Percentiles rank a stretch among this genome's conserved stretches.
Conservation (phyloP, 2,329 filamentous ascomycete genomes). For the Aspergillus ustus region DNA sequence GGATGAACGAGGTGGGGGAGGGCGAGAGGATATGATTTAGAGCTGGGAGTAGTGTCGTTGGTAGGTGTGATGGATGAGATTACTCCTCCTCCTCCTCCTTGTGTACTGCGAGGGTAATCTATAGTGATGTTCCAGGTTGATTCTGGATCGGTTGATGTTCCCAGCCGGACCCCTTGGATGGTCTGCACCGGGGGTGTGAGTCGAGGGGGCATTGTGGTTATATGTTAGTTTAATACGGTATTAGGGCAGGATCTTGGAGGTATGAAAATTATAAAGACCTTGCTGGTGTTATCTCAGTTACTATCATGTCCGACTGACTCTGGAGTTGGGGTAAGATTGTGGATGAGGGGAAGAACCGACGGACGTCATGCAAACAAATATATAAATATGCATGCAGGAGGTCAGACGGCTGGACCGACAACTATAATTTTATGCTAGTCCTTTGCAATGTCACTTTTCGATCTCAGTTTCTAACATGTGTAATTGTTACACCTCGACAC, state of each 20-base stretch:
- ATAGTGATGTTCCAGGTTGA: slow-evolving; percentile 41
- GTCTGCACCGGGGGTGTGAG: slow-evolving; percentile 20
- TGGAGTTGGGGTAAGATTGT: not conserved
- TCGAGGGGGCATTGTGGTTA: slow-evolving; percentile 16
- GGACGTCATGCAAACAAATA: not conserved
- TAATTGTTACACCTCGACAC: not conserved
- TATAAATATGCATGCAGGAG: not conserved
- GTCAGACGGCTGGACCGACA: not conserved
- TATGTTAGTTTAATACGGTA: not conserved
- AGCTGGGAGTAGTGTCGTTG: slow-evolving; percentile 21
- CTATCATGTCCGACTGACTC: not conserved
- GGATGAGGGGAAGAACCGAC: not conserved
- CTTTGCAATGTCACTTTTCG: not conserved
- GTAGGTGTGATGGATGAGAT: slow-evolving; percentile 26
- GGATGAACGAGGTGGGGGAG: slow-evolving; percentile 70
- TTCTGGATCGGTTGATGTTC: slow-evolving; percentile 22
- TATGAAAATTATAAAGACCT: not conserved
- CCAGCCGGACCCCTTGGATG: slow-evolving; percentile 37
- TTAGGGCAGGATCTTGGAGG: not conserved
- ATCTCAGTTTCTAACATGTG: not conserved
- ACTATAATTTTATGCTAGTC: not conserved
- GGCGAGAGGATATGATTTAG: slow-evolving; percentile 34
- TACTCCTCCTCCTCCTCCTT: slow-evolving; percentile 10
- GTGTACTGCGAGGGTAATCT: slow-evolving; percentile 14
- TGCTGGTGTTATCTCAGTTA: not conserved